A percentile compares a stretch with the other conserved stretches of the same genome.
phyloP scores from a whole-genome alignment of 805 yeast species.

The Cyberlindnera meyerae region DNA sequence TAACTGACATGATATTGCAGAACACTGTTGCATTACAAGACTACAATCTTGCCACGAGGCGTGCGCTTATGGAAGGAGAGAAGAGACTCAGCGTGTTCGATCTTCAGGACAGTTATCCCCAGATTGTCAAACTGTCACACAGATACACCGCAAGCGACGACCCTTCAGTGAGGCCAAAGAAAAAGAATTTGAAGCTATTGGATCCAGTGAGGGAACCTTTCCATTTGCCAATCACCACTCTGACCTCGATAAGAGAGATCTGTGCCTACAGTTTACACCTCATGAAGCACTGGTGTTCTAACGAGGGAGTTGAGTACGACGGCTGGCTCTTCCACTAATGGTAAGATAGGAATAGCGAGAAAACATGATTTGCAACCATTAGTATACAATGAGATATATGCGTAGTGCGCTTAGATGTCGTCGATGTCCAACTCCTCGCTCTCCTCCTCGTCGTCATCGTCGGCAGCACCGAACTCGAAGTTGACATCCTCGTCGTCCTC shows the following conservation, averaged over 20 bases:
- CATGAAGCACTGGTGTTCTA: slow-evolving; percentile 13
- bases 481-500: slow-evolving; percentile 97
- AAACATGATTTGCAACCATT: no score
- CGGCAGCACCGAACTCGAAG: slow-evolving; percentile 95
- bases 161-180: not conserved
- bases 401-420: slow-evolving; percentile 70
- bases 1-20: slow-evolving; percentile 2
- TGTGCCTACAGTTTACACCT: slow-evolving; percentile 7
- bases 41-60: no score
- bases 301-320: slow-evolving; percentile 5
- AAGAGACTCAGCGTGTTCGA: slow-evolving; percentile 9
- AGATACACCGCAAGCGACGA: not conserved
- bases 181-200: not conserved
- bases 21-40: not conserved
- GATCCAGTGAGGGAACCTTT: slow-evolving; percentile 4
- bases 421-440: slow-evolving; percentile 80
- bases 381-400: no score
- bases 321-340: slow-evolving; percentile 10
- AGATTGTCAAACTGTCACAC: slow-evolving; percentile 4
- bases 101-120: slow-evolving; percentile 11
- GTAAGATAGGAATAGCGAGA: no score
- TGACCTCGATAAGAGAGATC: slow-evolving; percentile 1
- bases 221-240: slow-evolving; percentile 2
- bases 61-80: slow-evolving; percentile 10
- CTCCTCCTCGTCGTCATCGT: slow-evolving; percentile 70